Base-by-base conservation (phyloP, 1,284 basidiomycete genomes). In the Thecaphora thlaspeos region DNA sequence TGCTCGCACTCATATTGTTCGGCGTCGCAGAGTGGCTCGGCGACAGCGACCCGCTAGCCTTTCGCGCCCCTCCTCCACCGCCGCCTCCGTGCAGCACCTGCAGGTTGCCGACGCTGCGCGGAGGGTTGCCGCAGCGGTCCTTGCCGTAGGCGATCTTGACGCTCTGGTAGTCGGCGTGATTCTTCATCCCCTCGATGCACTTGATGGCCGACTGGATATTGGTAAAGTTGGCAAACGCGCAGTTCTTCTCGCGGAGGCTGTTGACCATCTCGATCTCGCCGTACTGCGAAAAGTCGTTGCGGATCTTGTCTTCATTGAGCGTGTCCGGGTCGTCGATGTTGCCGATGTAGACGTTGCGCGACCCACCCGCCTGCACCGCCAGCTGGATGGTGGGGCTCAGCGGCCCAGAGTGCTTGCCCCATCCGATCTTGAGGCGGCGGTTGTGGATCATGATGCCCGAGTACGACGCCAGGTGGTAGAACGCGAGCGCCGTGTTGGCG, bases 161-260 rank as follows among this genome's bases (percentile, higher is more conserved):
- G 24, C 55, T 65, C 49, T 66, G 61, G 44, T 77, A 77, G 52
- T 77, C 75, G 3, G 62, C 51, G 43, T 76, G 72, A 38, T 65
- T 67, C 67, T 76, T 77, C 64, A 77, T 75, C 7, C 68, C 73
- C 49, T 77, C 75, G 43, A 76, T 76, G 34, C 73, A 75, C 51
- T 77, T 76, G 55, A 77, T 77, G 19, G 75, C 73, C 26, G 73
- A 75, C 46, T 76, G 73, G 40, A 77, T 77, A 48, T 75, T 76
- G 61, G 66, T 66, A 42, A 77, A 77, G 58, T 77, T 77, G 61
- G 75, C 72, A 51, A 77, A 77, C 2, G 75, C 72, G 46, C 75
- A 77, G 46, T 71, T 77, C 62, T 75, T 74, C 49, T 76, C 75
- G 17, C 59, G 61, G 43, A 77, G 55, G 40, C 59, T 65, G 61